Conservation (phyloP, 129 eudicot genomes). For the Ambrosia trifida region DNA sequence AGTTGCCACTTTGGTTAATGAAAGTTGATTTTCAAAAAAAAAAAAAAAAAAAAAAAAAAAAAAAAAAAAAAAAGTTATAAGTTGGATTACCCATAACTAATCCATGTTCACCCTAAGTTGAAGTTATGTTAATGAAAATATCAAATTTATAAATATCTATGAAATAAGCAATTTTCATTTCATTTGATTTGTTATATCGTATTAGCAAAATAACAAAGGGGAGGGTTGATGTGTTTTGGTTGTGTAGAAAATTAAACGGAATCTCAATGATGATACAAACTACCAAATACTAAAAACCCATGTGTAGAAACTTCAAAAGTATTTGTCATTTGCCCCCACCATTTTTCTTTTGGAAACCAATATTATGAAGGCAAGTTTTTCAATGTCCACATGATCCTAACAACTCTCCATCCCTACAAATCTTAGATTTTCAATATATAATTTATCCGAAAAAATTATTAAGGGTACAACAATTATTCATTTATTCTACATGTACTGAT, state of each 20-base stretch:
- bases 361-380: conserved; percentile 33
- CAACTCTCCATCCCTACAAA: conserved; percentile 47
- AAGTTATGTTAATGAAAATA: background rate
- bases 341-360: conserved; percentile 40
- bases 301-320: conserved; percentile 30
- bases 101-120: too few relatives aligned
- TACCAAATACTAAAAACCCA: conserved; percentile 31
- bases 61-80: too few relatives aligned
- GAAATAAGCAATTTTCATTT: background rate
- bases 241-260: conserved; percentile 31
- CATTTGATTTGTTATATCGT: background rate
- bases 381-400: conserved; percentile 47
- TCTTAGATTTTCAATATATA: conserved; percentile 17
- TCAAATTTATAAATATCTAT: background rate
- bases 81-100: background rate
- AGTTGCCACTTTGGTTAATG: too few relatives aligned
- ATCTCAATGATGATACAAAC: conserved; percentile 49
- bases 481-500: conserved; percentile 17
- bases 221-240: conserved; percentile 29
- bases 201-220: conserved; percentile 10
- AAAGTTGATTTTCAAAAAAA: too few relatives aligned
- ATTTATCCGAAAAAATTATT: background rate
- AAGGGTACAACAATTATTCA: background rate
- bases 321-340: conserved; percentile 48
- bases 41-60: too few relatives aligned